Percentiles rank a stretch among this genome's conserved stretches.
These are phyloP conservation scores for Baudoinia panamericana DNA, from an alignment of 495 filamentous ascomycete species.

Conservation along the genomic window DNA sequence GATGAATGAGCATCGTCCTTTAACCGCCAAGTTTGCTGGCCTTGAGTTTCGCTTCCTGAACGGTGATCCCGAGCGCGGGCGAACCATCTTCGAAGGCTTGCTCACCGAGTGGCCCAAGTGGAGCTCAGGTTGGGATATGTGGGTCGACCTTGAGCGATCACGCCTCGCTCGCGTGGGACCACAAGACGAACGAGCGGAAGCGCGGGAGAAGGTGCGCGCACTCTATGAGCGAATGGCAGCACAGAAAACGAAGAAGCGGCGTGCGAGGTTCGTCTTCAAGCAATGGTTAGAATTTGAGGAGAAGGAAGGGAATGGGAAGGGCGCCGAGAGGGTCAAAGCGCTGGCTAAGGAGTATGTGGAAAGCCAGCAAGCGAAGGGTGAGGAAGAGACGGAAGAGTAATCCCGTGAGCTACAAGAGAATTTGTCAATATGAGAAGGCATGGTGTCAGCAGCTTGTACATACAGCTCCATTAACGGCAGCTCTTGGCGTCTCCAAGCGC, in stretches of 20 bases:
- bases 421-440: too few species aligned
- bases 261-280: constrained; percentile 28
- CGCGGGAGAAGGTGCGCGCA: constrained; percentile 52
- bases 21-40: constrained; percentile 75
- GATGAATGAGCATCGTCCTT: constrained; percentile 52
- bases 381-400: constrained; percentile 12
- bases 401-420: background rate
- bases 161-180: constrained; percentile 1
- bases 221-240: constrained; percentile 68
- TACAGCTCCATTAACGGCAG: too few species aligned
- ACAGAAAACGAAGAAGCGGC: constrained; percentile 40
- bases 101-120: constrained; percentile 74
- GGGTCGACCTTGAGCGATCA: constrained; percentile 63
- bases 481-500: too few species aligned
- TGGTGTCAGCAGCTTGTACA: too few species aligned
- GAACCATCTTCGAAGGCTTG: constrained; percentile 86
- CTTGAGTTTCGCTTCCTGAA: constrained; percentile 76
- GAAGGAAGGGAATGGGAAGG: constrained; percentile 24
- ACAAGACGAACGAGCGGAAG: constrained; percentile 39
- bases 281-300: constrained; percentile 31
- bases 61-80: constrained; percentile 79
- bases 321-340: constrained; percentile 22
- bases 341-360: constrained; percentile 24
- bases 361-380: constrained; percentile 19
- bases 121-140: constrained; percentile 82